Evolutionary conservation across 2,329 filamentous ascomycete species (phyloP).

Genomic region (Paracorniculantispora psalliotae): DNA sequence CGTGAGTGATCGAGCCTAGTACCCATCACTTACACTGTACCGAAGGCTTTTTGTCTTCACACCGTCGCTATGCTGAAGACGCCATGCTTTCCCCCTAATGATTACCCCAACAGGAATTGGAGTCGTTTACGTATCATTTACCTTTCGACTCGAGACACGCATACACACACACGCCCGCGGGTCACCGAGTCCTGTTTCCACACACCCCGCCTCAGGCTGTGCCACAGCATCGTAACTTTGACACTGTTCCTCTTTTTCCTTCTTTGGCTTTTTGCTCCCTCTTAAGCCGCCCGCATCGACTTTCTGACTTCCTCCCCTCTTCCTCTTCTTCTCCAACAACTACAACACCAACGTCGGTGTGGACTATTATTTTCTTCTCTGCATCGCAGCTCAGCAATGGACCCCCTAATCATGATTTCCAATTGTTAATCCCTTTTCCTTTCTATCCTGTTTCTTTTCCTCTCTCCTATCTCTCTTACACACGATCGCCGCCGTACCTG

Average conservation of each 20-base stretch:
- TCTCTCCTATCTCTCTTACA: not conserved
- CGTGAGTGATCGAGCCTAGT: not conserved
- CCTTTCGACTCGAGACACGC: not conserved
- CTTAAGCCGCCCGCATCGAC: not conserved
- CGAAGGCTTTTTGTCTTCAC: not conserved
- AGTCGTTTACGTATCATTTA: conserved; percentile 5
- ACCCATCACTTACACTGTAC: not conserved
- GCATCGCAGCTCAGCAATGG: conserved; percentile 3
- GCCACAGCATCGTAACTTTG: not conserved
- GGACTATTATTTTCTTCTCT: not conserved
- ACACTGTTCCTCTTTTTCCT: not conserved
- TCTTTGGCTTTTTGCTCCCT: not conserved
- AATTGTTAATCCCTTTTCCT: not conserved
- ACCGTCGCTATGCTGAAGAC: not conserved
- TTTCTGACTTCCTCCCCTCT: not conserved
- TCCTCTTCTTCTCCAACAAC: not conserved
- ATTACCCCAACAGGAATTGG: conserved; percentile 3
- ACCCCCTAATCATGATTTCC: not conserved
- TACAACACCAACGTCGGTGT: not conserved
- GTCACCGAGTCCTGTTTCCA: not conserved
- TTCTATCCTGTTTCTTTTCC: not conserved
- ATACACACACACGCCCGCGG: not conserved
- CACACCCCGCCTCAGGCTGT: not conserved
- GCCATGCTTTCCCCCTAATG: not conserved
- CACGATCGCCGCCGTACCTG: not conserved